Base-by-base conservation (phyloP, 202 grass and related monocot genomes). In the Musa balbisiana region DNA sequence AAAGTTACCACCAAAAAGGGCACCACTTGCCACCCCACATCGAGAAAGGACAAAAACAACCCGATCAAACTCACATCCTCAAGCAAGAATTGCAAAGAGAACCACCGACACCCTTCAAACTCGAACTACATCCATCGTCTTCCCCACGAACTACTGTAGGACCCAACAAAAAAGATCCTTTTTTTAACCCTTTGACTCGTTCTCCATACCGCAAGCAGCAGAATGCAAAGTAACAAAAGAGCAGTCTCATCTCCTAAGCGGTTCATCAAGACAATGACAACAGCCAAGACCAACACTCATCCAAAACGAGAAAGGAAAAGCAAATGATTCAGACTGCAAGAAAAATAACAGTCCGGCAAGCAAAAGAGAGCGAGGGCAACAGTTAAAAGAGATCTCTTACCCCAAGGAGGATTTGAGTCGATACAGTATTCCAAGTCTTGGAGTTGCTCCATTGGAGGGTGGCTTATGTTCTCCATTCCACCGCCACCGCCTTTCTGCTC, bases 351-450 rank as follows among this genome's bases (percentile, higher is more conserved):
- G 19, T n/a, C 62, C 13, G 50, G 52, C 64, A 23, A 19, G 33
- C 11, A 27, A 22, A 56, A 55, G 8, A 79, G 29, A 73, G 27
- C 8, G 19, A 49, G 9, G 22, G 8, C 23, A 21, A 73, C 23
- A 83, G 5, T 59, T 51, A 55, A 20, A 78, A 59, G 13, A 51
- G 58, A 62, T 60, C 73, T 58, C 76, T 80, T 76, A 87, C 85
- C 53, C 85, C 85, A 87, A 27, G 85, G 80, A 3, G 85, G 85
- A 58, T 87, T 87, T 21, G 85, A 87, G 75, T 87, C 85, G 76
- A 87, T 87, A 58, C 85, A 87, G 67, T 87, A 87, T 73, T 87
- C 85, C 77, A 87, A 83, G 69, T 87, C 85, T 50, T 87, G 85
- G 51, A 87, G 85, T 66, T 87, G 85, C 78, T 87, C 85, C 85